Conservation (phyloP, 1,139 yeast genomes). For the Debaryomyces sp. region DNA sequence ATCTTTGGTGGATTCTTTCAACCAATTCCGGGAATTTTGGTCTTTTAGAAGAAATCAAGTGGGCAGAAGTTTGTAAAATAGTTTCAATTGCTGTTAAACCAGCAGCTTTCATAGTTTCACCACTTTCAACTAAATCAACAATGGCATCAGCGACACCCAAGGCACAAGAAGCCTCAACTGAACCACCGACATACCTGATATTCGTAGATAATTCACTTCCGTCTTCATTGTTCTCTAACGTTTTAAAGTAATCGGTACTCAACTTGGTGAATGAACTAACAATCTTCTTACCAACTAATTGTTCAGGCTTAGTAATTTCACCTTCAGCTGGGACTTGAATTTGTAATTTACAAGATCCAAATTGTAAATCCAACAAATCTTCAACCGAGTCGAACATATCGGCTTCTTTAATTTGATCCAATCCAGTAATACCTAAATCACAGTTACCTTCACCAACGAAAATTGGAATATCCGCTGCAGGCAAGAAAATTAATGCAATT, state of each 20-base stretch:
- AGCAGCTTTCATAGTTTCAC: conserved; percentile 99
- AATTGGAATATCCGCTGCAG: conserved; percentile 97
- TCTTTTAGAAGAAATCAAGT: conserved; percentile 74
- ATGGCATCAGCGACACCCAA: conserved; percentile 98
- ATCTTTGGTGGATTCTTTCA: conserved; percentile 71
- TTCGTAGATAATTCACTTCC: conserved; percentile 59
- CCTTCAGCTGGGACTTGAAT: conserved; percentile 93
- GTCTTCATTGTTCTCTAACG: conserved; percentile 60
- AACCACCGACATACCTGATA: conserved; percentile 92
- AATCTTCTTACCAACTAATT: conserved; percentile 87
- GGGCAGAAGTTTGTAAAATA: conserved; percentile 85
- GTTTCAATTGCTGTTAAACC: conserved; percentile 91
- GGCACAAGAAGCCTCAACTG: conserved; percentile 98
- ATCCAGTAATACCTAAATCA: conserved; percentile 94
- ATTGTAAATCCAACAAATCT: conserved; percentile 76
- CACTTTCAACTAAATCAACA: conserved; percentile 95
- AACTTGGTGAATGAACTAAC: conserved; percentile 87
- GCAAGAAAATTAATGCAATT: conserved; percentile 88
- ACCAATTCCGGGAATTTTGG: conserved; percentile 77
- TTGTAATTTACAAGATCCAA: conserved; percentile 89
- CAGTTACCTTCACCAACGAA: conserved; percentile 98
- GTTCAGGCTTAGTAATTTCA: conserved; percentile 56
- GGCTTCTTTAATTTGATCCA: conserved; percentile 90
- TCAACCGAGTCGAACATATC: conserved; percentile 66
- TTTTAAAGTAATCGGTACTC: conserved; percentile 71